Base-by-base conservation (phyloP, 305 asterid genomes). In the Ajuga reptans region DNA sequence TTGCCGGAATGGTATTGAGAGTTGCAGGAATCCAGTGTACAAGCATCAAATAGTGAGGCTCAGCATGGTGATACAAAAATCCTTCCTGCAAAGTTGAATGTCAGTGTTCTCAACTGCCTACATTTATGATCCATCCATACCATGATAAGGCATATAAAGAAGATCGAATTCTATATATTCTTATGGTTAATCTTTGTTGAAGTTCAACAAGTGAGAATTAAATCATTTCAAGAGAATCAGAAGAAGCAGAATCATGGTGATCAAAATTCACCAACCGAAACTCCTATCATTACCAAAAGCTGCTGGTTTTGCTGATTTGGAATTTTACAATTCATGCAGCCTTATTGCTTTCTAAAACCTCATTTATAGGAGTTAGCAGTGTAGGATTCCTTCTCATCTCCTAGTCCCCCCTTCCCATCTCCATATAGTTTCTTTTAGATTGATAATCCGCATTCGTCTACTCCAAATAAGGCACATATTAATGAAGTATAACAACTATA, bases 21-120 rank as follows among this genome's bases (percentile, higher is more conserved):
- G 79, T 82, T 59, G 76, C 80, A 41, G 88, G 85, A 71, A 89
- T 80, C 96, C 96, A 89, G 72, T 75, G 65, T 49, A 89, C 92
- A 46, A 89, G 92, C 96, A 89, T 89, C 70, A 89, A 65, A 71
- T 84, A 87, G 66, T 79, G 78, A 69, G 96, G 95, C 66, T 89
- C 96, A 1, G 96, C 92, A 79, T 89, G 96, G 72, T 89, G 96
- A 64, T 83, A 89, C 74, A 80, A 4, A 80, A 89, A 89, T 72
- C 96, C 96, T 80, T 89, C 95, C 96, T 89, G 86, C 59, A 51
- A 60, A 41, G 43, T 68, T 34, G 11, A 27, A 39, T 14, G 47
- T 65, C 14, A 18, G 56, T 53, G 55, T 58, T 42, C 16, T 69
- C 73, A 18, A 12, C 24, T 0, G 69, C 7, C 46, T 66, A 55